Conservation (phyloP, 2,329 filamentous ascomycete genomes). For the Sarocladium strictum region DNA sequence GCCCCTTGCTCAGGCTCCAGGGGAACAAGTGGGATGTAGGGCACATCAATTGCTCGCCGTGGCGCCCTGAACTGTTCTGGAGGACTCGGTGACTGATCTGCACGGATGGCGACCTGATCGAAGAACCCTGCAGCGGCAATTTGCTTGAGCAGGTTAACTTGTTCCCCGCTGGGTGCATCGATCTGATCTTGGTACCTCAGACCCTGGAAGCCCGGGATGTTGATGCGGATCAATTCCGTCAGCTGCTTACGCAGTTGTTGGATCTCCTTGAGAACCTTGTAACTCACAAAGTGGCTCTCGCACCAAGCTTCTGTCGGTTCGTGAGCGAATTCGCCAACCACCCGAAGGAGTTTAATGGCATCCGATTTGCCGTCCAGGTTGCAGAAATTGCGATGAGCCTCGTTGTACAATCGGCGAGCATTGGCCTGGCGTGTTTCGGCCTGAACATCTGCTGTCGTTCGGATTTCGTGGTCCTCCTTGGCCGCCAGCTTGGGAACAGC, state of each 20-base stretch:
- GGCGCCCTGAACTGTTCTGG: conserved; percentile 64
- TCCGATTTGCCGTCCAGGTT: conserved; percentile 78
- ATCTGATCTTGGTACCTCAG: conserved; percentile 51
- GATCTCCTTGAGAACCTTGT: conserved; percentile 82
- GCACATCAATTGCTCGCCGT: conserved; percentile 82
- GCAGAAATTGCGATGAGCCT: conserved; percentile 72
- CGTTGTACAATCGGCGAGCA: conserved; percentile 55
- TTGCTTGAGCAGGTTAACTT: conserved; percentile 77
- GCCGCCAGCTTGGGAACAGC: conserved; percentile 54
- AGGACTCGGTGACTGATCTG: conserved; percentile 73
- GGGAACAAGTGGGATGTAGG: conserved; percentile 80
- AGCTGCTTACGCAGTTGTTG: conserved; percentile 79
- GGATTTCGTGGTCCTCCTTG: conserved; percentile 40
- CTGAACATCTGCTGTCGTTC: conserved; percentile 62
- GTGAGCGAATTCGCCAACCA: conserved; percentile 80
- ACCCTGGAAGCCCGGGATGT: conserved; percentile 61
- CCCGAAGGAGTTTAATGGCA: conserved; percentile 83
- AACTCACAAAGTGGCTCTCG: conserved; percentile 74
- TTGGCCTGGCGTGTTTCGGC: conserved; percentile 65
- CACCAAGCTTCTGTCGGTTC: conserved; percentile 70
- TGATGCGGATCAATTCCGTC: conserved; percentile 69
- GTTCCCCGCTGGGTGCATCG: conserved; percentile 55
- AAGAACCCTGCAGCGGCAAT: conserved; percentile 90
- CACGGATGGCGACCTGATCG: conserved; percentile 88
- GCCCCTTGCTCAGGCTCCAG: conserved; percentile 38